Evolutionary conservation across 2,329 filamentous ascomycete species (phyloP).

Genomic region (Calonectria henricotiae): DNA sequence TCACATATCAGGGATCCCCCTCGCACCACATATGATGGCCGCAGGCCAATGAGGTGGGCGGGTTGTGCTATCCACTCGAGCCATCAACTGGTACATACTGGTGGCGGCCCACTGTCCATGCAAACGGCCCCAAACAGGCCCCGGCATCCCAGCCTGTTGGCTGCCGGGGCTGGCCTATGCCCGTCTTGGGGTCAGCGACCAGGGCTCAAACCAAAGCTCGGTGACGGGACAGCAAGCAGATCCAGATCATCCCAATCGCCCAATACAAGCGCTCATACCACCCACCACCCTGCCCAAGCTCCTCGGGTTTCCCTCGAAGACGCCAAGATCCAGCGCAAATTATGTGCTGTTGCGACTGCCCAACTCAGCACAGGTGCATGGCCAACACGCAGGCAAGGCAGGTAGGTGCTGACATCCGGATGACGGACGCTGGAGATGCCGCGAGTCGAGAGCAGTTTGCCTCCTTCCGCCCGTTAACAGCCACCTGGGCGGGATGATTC

Average conservation of each 20-base stretch:
- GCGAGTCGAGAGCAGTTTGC: background rate
- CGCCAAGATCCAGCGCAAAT: conserved; percentile 32
- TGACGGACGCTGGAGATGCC: background rate
- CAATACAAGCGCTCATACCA: conserved; percentile 39
- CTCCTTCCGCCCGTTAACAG: conserved; percentile 29
- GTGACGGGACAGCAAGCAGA: conserved; percentile 42
- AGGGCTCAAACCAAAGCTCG: conserved; percentile 40
- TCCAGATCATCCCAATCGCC: conserved; percentile 44
- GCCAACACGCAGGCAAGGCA: conserved; percentile 22
- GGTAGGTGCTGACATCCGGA: background rate
- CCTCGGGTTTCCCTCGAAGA: conserved; percentile 24
- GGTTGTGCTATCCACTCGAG: conserved; percentile 35
- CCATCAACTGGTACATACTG: conserved; percentile 34
- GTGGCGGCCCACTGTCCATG: conserved; percentile 39
- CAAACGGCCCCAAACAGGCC: conserved; percentile 42
- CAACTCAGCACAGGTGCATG: conserved; percentile 9
- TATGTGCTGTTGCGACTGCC: conserved; percentile 25
- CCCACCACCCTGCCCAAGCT: conserved; percentile 39
- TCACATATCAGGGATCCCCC: conserved; percentile 29
- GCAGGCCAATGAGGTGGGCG: conserved; percentile 39
- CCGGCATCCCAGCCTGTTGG: conserved; percentile 52
- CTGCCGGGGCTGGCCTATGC: conserved; percentile 34
- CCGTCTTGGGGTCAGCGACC: conserved; percentile 37
- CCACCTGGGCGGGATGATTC: conserved; percentile 37
- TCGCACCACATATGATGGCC: conserved; percentile 31